Base-by-base conservation (phyloP, 352 stramenopile genomes). In the Phytophthora hybrid region DNA sequence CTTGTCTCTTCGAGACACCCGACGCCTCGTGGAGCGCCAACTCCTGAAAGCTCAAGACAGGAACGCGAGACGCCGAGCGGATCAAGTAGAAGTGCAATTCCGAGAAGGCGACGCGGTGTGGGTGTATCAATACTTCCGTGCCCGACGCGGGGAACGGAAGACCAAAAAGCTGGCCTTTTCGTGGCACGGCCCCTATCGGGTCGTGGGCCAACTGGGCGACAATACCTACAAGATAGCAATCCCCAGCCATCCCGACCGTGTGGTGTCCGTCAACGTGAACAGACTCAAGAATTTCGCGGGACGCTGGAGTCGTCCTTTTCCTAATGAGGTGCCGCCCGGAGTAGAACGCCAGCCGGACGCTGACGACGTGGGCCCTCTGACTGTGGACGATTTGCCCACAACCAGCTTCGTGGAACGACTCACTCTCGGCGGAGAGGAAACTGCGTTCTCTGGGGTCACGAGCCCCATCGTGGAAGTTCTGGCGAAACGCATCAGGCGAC, bases 141-240 rank as follows among this genome's bases (percentile, higher is more conserved):
- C 16, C 3, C 16, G 19, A 9, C 16, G 65, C 16, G 65, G 37
- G 0, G 23, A 60, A 6, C 29, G 4, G 6, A 16, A 51, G 0
- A 58, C 51, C 5, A 62, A 72, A 23, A 62, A 72, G 37, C n/a
- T 66, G 4, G 58, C 49, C 0, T 72, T 63, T 29, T 44, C 58
- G 5, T 72, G 65, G 57, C 57, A 72, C 39, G 58, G 65, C 34
- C 57, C 57, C 10, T 63, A 63, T 11, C 37, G 57, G 13, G 21
- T 63, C 9, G 2, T 31, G 0, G 29, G 29, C 4, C 29, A 31
- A 5, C 3, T 31, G 0, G 29, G 29, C 29, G 29, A 31, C 4
- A 63, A 63, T 11, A 23, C 39, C 1, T 63, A 63, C 14, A 13
- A 19, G 3, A 39, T 63, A 1, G 57, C 51, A 1, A 63, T 63